A percentile compares a stretch with the other conserved stretches of the same genome.
Conservation (phyloP, 495 filamentous ascomycete genomes). For the Elasticomyces elasticus region DNA sequence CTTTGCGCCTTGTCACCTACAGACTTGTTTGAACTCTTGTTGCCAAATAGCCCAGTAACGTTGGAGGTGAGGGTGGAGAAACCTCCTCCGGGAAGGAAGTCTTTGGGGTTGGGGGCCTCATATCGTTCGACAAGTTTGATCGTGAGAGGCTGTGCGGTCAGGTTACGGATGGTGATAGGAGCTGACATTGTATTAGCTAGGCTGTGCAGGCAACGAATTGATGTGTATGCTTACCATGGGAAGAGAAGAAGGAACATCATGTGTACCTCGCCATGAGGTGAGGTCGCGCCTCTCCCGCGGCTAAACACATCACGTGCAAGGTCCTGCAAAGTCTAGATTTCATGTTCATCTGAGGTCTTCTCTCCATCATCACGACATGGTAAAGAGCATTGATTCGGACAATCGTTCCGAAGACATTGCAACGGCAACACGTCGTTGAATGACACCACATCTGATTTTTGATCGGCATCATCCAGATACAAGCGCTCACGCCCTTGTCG, state of each 20-base stretch:
- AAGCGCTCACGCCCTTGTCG: too few species aligned
- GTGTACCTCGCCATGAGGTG: too few species aligned
- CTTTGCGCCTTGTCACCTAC: constrained; percentile 44
- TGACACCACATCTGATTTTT: too few species aligned
- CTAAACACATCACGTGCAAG: too few species aligned
- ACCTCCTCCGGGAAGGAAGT: constrained; percentile 33
- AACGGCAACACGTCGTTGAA: too few species aligned
- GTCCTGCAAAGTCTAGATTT: too few species aligned
- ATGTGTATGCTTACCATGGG: neutral
- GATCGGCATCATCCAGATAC: too few species aligned
- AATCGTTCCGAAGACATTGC: too few species aligned
- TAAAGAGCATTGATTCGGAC: too few species aligned
- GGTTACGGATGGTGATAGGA: constrained; percentile 71
- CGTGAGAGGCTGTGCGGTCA: constrained; percentile 62
- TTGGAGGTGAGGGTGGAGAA: constrained; percentile 33
- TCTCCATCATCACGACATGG: too few species aligned
- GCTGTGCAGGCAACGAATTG: neutral
- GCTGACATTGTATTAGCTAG: constrained; percentile 11
- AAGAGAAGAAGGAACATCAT: constrained; percentile 1
- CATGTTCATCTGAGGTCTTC: too few species aligned
- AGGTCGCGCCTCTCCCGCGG: too few species aligned
- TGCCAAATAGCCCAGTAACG: constrained; percentile 24
- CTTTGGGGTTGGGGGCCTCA: constrained; percentile 33
- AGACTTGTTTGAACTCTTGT: constrained; percentile 7
- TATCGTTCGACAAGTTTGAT: constrained; percentile 70